Base-by-base conservation (phyloP, 202 grass and related monocot species). In the Carex sylvatica region DNA sequence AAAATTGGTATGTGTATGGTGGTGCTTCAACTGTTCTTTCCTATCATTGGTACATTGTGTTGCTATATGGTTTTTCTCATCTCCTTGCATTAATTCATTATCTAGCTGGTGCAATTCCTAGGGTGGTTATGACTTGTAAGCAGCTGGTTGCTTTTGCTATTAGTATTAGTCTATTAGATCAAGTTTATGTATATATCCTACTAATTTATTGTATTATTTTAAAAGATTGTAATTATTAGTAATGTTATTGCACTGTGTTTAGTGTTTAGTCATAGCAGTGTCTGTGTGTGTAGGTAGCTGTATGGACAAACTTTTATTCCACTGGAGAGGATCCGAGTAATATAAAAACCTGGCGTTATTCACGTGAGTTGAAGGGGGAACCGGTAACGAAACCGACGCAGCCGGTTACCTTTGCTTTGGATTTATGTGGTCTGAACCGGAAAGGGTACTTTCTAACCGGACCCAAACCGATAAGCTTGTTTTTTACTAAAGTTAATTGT, bases 21-120 rank as follows among this genome's bases (percentile, higher is more conserved):
- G 49, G 80, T 82, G 38, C 44, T 18, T 47, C 61, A 64, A 64
- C 36, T 65, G 58, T 82, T 33, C 61, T 66, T 82, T 82, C 54
- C 22, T 51, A 67, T 82, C 79, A 47, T 51, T 33, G 79, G 40
- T 66, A 67, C 79, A 66, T 68, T 81, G 13, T 49, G 4, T 81
- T 81, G 36, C 14, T 82, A 33, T 69, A 18, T 68, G 61, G 23
- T 65, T 74, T 49, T 40, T 80, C 11, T 19, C 52, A 10, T 2
- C 30, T 62, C 75, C 28, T 62, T 54, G 30, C 35, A 58, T 33
- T 51, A 52, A 82, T 31, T 53, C 14, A 82, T 82, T 47, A 52
- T 68, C 20, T 82, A 64, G 80, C 20, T 82, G 80, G 80, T 82
- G 80, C 63, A 82, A 70, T 67, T 51, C 70, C 49, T 68, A 82